Evolutionary conservation across 2,329 filamentous ascomycete genomes (phyloP).

Genomic region (Escovopsis weberi): DNA sequence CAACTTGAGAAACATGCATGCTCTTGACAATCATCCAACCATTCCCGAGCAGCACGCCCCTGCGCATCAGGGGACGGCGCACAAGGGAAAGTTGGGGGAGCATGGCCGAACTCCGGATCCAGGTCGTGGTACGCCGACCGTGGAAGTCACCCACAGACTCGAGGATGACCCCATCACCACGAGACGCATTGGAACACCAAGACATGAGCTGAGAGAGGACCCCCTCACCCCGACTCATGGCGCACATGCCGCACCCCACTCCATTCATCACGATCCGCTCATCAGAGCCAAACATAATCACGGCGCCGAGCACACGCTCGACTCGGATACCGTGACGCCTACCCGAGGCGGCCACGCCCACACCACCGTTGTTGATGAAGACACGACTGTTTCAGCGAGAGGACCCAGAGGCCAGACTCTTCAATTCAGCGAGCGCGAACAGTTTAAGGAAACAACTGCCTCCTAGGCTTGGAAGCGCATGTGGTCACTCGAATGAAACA

Average conservation of each 20-base stretch:
- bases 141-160: constrained; percentile 3
- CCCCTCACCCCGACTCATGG: neutral
- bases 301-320: constrained; percentile 2
- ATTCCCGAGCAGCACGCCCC: neutral
- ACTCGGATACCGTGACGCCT: neutral
- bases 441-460: too few species aligned
- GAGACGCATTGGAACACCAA: neutral
- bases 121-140: neutral
- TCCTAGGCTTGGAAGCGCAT: too few species aligned
- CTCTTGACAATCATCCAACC: neutral
- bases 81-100: neutral
- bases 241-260: constrained; percentile 1
- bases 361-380: constrained; percentile 4
- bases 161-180: constrained; percentile 3
- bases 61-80: constrained; percentile 4
- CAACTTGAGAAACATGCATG: constrained; percentile 1
- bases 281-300: neutral
- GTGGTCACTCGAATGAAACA: too few species aligned
- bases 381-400: neutral
- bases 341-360: neutral
- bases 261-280: constrained; percentile 2
- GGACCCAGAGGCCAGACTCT: neutral
- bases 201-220: constrained; percentile 3
- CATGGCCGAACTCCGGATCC: constrained; percentile 6
- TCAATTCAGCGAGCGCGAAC: too few species aligned